A percentile compares a stretch with the other conserved stretches of the same genome.
Evolutionary conservation across 1,139 yeast genomes (phyloP).

Genomic region (Yamadazyma atlantica): DNA sequence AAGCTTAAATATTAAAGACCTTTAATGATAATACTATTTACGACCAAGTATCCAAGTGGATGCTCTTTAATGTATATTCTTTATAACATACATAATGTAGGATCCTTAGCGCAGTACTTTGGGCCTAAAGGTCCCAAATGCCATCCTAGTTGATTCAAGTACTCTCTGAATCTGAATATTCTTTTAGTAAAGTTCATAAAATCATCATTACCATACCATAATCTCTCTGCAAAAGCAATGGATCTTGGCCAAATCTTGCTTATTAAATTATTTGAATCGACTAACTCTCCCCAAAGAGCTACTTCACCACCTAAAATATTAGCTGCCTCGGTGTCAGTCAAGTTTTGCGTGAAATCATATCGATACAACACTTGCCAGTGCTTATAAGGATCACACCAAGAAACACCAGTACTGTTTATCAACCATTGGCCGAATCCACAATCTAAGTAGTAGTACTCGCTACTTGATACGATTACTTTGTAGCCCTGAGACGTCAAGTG

Average conservation of each 20-base stretch:
- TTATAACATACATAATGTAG: slow-evolving; percentile 38
- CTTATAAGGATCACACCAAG: slow-evolving; percentile 54
- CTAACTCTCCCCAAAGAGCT: slow-evolving; percentile 48
- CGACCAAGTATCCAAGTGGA: neutral
- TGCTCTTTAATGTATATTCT: neutral
- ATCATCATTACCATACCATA: slow-evolving; percentile 46
- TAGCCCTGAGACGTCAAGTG: slow-evolving; percentile 36
- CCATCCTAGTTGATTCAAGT: slow-evolving; percentile 39
- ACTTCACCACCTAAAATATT: slow-evolving; percentile 48
- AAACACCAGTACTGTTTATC: slow-evolving; percentile 43
- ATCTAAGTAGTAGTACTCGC: slow-evolving; percentile 41
- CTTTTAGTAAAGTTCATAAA: slow-evolving; percentile 37
- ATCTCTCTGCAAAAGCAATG: slow-evolving; percentile 47
- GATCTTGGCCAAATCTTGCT: slow-evolving; percentile 48
- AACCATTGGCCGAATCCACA: slow-evolving; percentile 49
- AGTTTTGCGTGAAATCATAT: slow-evolving; percentile 34
- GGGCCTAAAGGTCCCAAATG: slow-evolving; percentile 43
- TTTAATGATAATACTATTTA: neutral
- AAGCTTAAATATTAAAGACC: slow-evolving; percentile 32
- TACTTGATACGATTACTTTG: slow-evolving; percentile 43
- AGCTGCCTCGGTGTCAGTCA: slow-evolving; percentile 31
- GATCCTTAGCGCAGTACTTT: slow-evolving; percentile 37
- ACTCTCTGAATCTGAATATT: slow-evolving; percentile 45
- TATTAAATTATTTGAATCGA: slow-evolving; percentile 38
- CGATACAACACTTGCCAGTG: slow-evolving; percentile 45